Percentiles rank a stretch among this genome's conserved stretches.
phyloP scores from a whole-genome alignment of 78 protist species.

The Thecamonas trahens region DNA sequence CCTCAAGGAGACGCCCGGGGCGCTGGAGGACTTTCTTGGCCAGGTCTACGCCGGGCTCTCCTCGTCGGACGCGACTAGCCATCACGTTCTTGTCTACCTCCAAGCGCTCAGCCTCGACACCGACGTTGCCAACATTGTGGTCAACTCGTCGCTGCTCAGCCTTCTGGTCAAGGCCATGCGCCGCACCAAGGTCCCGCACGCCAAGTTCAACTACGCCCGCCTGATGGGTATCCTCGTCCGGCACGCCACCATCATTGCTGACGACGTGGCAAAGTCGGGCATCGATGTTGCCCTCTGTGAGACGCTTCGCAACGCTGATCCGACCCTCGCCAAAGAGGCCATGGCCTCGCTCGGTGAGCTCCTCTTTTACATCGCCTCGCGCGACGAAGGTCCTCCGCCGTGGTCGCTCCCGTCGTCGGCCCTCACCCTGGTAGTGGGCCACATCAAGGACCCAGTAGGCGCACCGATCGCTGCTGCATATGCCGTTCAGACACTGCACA shows the following conservation, averaged over 20 bases:
- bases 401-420: too few relatives aligned
- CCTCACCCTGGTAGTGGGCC: too few relatives aligned
- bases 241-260: constrained; percentile 20
- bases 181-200: neutral
- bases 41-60: neutral
- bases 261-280: neutral
- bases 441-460: too few relatives aligned
- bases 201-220: neutral
- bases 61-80: constrained; percentile 12
- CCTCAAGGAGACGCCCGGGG: too few relatives aligned
- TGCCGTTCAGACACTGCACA: too few relatives aligned
- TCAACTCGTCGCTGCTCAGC: constrained; percentile 8
- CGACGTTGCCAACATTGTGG: neutral
- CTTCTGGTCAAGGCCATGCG: neutral
- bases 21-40: constrained; percentile 17
- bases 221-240: constrained; percentile 25
- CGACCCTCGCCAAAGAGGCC: neutral
- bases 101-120: constrained; percentile 6
- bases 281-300: neutral
- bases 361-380: constrained; percentile 24
- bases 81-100: constrained; percentile 5
- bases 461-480: too few relatives aligned
- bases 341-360: constrained; percentile 30
- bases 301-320: neutral
- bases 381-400: too few relatives aligned